Percentiles rank a stretch among this genome's conserved stretches.
phyloP scores from a whole-genome alignment of 768 basidiomycete genomes.

The Lactarius evosmus region DNA sequence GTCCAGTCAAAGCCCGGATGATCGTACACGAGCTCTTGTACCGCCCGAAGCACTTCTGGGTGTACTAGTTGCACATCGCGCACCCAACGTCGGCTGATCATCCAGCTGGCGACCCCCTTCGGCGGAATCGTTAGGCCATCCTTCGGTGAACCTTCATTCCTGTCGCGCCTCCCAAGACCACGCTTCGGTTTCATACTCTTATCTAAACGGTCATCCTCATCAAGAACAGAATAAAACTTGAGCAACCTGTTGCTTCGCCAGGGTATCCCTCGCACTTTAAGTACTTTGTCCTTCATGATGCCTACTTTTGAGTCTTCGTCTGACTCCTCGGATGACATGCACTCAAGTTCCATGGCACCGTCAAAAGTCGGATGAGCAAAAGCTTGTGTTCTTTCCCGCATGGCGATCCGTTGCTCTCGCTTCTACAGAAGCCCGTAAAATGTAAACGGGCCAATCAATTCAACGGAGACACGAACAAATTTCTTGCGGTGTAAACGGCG shows the following conservation, averaged over 20 bases:
- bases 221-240: slow-evolving; percentile 58
- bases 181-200: slow-evolving; percentile 51
- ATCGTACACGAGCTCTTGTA: slow-evolving; percentile 48
- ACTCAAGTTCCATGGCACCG: slow-evolving; percentile 66
- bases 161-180: slow-evolving; percentile 53
- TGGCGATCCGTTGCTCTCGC: slow-evolving; percentile 59
- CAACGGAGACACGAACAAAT: slow-evolving; percentile 43
- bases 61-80: slow-evolving; percentile 40
- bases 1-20: slow-evolving; percentile 50
- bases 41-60: slow-evolving; percentile 44
- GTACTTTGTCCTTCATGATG: slow-evolving; percentile 34
- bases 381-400: slow-evolving; percentile 48
- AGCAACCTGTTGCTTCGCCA: slow-evolving; percentile 70
- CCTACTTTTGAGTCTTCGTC: slow-evolving; percentile 44
- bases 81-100: slow-evolving; percentile 71
- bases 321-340: slow-evolving; percentile 82
- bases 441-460: not conserved
- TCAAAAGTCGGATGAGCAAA: slow-evolving; percentile 68
- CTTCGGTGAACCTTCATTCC: slow-evolving; percentile 52
- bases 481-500: slow-evolving; percentile 61
- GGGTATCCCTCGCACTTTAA: slow-evolving; percentile 55
- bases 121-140: slow-evolving; percentile 60
- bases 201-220: slow-evolving; percentile 51
- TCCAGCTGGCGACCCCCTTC: slow-evolving; percentile 63
- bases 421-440: slow-evolving; percentile 45